Evolutionary conservation across 78 protist species (phyloP), one percentile per base, ranked within the genome.

Genomic region (Parvularia atlantis): DNA sequence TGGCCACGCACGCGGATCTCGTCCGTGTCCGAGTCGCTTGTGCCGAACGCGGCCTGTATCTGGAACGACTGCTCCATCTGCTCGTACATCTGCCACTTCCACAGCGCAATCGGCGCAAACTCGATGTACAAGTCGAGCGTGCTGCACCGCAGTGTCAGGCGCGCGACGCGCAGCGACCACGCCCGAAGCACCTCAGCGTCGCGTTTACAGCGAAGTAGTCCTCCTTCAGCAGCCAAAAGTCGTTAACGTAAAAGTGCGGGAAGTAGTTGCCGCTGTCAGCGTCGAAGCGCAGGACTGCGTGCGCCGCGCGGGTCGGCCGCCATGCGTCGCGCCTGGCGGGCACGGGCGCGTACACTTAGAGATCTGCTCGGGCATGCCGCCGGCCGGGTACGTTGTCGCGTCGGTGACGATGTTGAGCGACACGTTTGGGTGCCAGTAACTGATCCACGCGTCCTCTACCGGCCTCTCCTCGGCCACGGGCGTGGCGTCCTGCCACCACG

Each of bases 191-290:
- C 13, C n/a, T n/a, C n/a, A 80, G 80, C 22, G 85, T 80, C 31
- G 74, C 75, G 66, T 84, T 80, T 33, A 80, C 37, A 52, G 83
- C 48, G 1, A 50, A 3, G 26, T 61, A 59, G 35, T 84, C 68
- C 13, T 78, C 84, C n/a, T 30, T 50, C 33, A 68, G 65, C 43
- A 78, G 22, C 89, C 89, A 89, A 56, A 86, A 89, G n/a, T 89
- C 90, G 59, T 89, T 82, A 17, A 74, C 2, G 66, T 53, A 78
- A 11, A 83, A 10, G 17, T 74, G 31, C 30, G 93, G 93, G 28
- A 22, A 71, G 60, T 75, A 88, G 59, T 41, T 54, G n/a, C 57
- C 84, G 16, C 22, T 50, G 67, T 41, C 26, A 39, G 46, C 43
- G 26, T 52, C 43, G 9, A 43, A 74, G 30, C 28, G 6, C 60